These are phyloP conservation scores for Solanum chiquidenum DNA, from an alignment of 257 asterid genomes.

Conservation along the genomic window DNA sequence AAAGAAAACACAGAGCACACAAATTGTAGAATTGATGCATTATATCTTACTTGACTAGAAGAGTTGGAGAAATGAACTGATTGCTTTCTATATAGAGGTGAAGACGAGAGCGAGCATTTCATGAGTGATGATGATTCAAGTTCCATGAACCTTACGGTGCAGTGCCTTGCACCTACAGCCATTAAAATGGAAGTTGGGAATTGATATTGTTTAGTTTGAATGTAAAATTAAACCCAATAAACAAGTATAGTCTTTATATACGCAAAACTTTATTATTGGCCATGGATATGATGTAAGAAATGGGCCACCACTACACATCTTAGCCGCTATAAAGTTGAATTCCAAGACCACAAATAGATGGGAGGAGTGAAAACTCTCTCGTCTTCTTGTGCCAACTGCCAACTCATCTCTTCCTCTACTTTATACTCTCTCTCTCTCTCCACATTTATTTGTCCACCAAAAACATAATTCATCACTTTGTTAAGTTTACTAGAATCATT, in stretches of 20 bases:
- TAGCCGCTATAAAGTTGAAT: background rate
- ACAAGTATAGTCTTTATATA: background rate
- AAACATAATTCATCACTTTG: no score
- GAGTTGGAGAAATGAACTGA: conserved; percentile 22
- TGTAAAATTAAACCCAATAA: background rate
- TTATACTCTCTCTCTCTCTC: no score
- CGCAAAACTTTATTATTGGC: background rate
- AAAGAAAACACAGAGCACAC: background rate
- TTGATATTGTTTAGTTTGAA: background rate
- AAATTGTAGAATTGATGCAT: background rate
- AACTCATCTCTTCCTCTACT: background rate
- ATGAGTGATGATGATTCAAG: conserved; percentile 13
- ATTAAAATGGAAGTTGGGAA: background rate
- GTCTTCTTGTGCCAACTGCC: background rate
- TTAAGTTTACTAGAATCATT: no score
- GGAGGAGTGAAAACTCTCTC: background rate
- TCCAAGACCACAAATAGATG: background rate
- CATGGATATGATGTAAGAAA: background rate
- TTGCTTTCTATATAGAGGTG: conserved; percentile 14
- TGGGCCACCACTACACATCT: background rate
- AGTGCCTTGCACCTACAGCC: conserved; percentile 24
- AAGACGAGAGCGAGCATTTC: conserved; percentile 21
- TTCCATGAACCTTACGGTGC: conserved; percentile 33
- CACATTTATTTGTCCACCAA: no score
- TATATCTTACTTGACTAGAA: background rate